Evolutionary conservation across 176 grass and related monocot genomes (phyloP).

Genomic region (Triticum timopheevii): DNA sequence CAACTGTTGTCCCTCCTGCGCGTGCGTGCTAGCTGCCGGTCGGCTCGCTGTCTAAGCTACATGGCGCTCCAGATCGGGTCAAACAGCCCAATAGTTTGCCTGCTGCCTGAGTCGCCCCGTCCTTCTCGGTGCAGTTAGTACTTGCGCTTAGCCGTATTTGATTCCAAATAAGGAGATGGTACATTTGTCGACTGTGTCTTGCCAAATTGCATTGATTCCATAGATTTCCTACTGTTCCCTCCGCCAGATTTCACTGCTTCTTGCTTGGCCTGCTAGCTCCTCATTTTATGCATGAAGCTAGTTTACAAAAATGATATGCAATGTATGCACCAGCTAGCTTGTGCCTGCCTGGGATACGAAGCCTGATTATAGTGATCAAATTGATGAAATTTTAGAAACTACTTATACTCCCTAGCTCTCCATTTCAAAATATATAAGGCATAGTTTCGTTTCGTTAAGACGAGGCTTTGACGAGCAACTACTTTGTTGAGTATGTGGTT

Average conservation of each 20-base stretch:
- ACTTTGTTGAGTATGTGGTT: too few species aligned
- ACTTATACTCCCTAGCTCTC: background rate
- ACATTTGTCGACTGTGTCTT: constrained; percentile 9
- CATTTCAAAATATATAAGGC: too few species aligned
- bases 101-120: background rate
- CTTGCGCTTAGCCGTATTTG: background rate
- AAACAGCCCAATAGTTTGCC: constrained; percentile 33
- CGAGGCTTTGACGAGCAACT: too few species aligned
- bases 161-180: constrained; percentile 21
- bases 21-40: constrained; percentile 4
- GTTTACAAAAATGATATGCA: background rate
- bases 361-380: background rate
- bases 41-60: constrained; percentile 8
- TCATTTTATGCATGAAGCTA: constrained; percentile 40
- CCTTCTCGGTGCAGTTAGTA: background rate
- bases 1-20: constrained; percentile 6
- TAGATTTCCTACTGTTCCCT: background rate
- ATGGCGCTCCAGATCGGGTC: constrained; percentile 13
- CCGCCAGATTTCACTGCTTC: constrained; percentile 14
- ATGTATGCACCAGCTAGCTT: background rate
- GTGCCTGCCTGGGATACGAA: background rate
- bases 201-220: constrained; percentile 13
- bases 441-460: too few species aligned
- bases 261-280: background rate
- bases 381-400: background rate